A percentile compares a stretch with the other conserved stretches of the same genome.
These are phyloP conservation scores for Toxicodendron radicans DNA, from an alignment of 345 rosid species.

Conservation along the genomic window DNA sequence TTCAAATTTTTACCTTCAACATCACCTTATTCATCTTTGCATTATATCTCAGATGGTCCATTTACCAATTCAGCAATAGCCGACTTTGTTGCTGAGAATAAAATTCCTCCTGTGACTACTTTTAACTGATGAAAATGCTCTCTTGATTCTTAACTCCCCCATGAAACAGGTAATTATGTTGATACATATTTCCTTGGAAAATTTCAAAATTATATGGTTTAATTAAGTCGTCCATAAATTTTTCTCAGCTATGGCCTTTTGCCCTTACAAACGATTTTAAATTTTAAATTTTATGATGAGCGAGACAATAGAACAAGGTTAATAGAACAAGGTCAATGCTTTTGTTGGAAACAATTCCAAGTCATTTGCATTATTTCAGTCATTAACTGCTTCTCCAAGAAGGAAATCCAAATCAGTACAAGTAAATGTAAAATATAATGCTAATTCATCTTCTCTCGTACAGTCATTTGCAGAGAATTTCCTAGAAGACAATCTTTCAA, in stretches of 20 bases:
- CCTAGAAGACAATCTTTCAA: no score
- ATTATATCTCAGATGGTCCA: background rate
- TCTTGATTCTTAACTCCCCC: background rate
- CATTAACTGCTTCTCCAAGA: no score
- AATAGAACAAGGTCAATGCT: no score
- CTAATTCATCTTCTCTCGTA: no score
- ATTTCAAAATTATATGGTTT: background rate
- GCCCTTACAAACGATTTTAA: background rate
- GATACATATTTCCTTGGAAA: background rate
- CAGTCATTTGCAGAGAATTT: no score
- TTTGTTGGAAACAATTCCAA: no score
- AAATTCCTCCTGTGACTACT: background rate
- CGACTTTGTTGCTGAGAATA: background rate
- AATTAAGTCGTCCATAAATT: background rate
- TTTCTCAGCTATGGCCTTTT: conserved; percentile 10
- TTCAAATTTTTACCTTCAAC: background rate
- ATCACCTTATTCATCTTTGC: background rate
- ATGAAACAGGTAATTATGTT: background rate
- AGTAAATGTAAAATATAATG: no score
- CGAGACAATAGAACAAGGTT: no score
- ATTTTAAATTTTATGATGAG: no score
- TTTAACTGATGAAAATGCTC: background rate
- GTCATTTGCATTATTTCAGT: no score
- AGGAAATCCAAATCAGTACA: no score
- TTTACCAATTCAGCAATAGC: background rate